Conservation (phyloP, 148 eudicot species). For the Chenopodium album region DNA sequence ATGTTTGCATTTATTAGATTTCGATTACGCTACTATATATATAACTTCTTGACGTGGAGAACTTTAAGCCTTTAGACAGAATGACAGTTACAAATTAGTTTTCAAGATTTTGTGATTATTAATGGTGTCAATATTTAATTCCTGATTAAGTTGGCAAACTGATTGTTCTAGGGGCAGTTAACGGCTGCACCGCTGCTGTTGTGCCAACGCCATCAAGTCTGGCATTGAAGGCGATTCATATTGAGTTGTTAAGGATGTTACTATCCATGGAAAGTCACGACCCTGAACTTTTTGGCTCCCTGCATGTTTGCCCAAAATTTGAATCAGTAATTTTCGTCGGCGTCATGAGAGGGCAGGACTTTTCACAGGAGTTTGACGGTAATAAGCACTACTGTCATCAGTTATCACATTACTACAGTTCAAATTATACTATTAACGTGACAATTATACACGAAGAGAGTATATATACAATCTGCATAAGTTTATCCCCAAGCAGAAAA, state of each 20-base stretch:
- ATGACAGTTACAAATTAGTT: conserved; percentile 12
- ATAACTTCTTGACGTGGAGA: conserved; percentile 4
- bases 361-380: background rate
- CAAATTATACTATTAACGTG: background rate
- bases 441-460: background rate
- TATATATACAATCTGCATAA: background rate
- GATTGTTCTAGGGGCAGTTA: conserved; percentile 14
- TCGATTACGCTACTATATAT: background rate
- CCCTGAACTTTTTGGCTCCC: background rate
- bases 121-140: background rate
- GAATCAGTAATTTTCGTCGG: background rate
- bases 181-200: background rate
- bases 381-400: background rate
- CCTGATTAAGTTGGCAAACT: conserved; percentile 2
- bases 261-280: background rate
- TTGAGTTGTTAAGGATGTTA: background rate
- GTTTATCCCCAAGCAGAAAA: too few species aligned
- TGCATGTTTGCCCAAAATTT: background rate
- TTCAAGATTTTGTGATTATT: conserved; percentile 7
- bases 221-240: background rate
- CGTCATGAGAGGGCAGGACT: background rate
- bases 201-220: background rate
- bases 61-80: conserved; percentile 12
- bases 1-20: conserved; percentile 18
- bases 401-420: background rate